Base-by-base conservation (phyloP, 768 basidiomycete genomes). In the Suillus variegatus region DNA sequence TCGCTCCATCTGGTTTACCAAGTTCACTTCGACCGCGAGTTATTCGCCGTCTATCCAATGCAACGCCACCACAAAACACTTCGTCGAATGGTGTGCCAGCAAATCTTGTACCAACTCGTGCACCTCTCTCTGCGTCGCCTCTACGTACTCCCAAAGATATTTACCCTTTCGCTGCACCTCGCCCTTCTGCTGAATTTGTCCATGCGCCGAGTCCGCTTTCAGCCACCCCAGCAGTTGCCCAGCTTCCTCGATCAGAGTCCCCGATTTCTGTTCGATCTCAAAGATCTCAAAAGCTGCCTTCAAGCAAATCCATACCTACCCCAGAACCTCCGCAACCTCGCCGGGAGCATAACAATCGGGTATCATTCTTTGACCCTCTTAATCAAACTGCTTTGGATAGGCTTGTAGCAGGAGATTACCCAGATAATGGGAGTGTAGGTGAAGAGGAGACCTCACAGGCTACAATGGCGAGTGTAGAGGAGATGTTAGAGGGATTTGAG, bases 401-500 rank as follows among this genome's bases (percentile, higher is more conserved):
- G 3, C 80, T 95, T 18, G 83, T 94, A 18, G 82, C 82, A 38
- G 78, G 76, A 3, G 74, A 75, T 41, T 78, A 80, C 64, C 81
- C 74, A 32, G 73, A 77, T 12, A 84, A 84, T 32, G 88, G 87
- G 36, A 80, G 78, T 10, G 85, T 85, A 18, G 86, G 82, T 14
- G 89, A 89, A 64, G 90, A 91, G 62, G 92, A 93, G 70, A 88
- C 85, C 64, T 84, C 87, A 13, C 90, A 93, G 68, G 92, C 90
- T 10, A 94, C 93, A 4, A 84, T 99, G 78, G 81, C 90, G 6
- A 97, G 88, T 76, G 95, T 99, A 2, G 97, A 99, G 74, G 97
- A 99, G 75, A 96, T 99, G 94, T 83, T 99, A 32, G 97, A 99
- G 72, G 96, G 97, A 0, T 97, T 97, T 72, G 97, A 99, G 76